Evolutionary conservation across 2,329 filamentous ascomycete genomes (phyloP), one percentile per base, ranked within the genome.

Genomic region (Truncatella angustata): DNA sequence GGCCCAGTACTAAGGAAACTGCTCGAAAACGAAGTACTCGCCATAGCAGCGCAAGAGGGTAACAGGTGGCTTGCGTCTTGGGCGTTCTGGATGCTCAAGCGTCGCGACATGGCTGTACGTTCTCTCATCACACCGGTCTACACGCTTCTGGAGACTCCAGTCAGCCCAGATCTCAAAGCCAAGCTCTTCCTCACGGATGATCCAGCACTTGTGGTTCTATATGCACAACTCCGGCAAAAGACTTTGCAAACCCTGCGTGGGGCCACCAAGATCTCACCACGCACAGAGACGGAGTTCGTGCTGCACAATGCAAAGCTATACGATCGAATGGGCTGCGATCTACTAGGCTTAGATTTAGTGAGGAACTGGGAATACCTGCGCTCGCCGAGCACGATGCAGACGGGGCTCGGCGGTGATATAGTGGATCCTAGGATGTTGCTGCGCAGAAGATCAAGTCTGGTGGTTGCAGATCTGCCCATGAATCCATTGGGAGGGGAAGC

Each of bases 1-100:
- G 89, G 90, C 0, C 85, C 86, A 0, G 82, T 94, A 0, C 68
- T 97, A 3, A 79, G 79, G 23, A 83, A 82, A 52, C 77, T 99
- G 7, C 75, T 99, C 1, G 83, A 90, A 61, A 88, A 96, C 10
- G 88, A 87, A 55, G 82, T 97, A 2, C 76, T 97, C 0, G 82
- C 85, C 0, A 73, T 89, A 56, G 94, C 94, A 16, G 85, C 88
- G 0, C 80, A 85, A 36, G 86, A 93, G 57, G 91, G 91, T 2
- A 93, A 99, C 64, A 81, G 93, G 52, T 99, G 94, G 93, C 82
- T 96, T 53, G 90, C 92, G 10, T 94, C 89, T 0, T 99, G 94
- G 94, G 90, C 90, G 2, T 96, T 96, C 66, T 96, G 91, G 87
- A 90, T 96, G 79, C 78, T 97, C 4, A 85, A 85, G 34, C 82